Evolutionary conservation across 2,329 filamentous ascomycete genomes (phyloP), one percentile per base, ranked within the genome.

Genomic region (Ilyonectria sp.): DNA sequence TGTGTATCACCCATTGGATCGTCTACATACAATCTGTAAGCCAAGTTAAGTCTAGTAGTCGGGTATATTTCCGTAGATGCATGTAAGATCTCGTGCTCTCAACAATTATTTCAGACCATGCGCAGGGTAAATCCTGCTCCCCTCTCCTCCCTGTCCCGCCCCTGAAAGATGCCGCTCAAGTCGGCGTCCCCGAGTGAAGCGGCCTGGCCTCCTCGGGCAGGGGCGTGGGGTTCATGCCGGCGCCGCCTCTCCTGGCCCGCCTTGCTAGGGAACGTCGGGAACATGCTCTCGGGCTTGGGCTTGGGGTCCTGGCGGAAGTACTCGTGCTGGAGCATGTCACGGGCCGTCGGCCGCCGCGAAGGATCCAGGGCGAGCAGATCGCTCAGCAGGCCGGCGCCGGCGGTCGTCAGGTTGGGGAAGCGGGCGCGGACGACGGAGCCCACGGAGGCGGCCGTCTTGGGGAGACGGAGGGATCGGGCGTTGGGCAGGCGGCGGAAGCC

Each of bases 221-320:
- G 96, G 7, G 96, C 96, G 79, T 94, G 91, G 1, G 96, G 96
- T 67, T 91, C 90, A 67, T 89, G 86, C 43, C 89, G 86, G 70
- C 93, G 85, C 73, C 94, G 86, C 77, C 91, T 92, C 85, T 99
- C 96, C 84, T 96, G 93, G 1, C 94, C 94, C 0, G 96, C 96
- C 81, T 97, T 98, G 75, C 93, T 96, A 0, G 96, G 96, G 79
- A 98, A 99, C 0, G 96, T 98, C 2, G 96, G 96, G 78, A 99
- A 98, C 91, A 99, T 92, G 75, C 92, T 92, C 78, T 94, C 92
- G 8, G 92, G 91, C 82, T 98, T 98, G 1, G 95, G 94, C 68
- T 93, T 93, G 1, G 96, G 96, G 73, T 97, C 92, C 82, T 98
- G 95, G 19, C 81, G 85, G 80, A 99, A 99, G 80, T 97, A 99